These are phyloP conservation scores for Cladorrhinum sp. DNA, from an alignment of 2,329 filamentous ascomycete genomes.

Conservation along the genomic window DNA sequence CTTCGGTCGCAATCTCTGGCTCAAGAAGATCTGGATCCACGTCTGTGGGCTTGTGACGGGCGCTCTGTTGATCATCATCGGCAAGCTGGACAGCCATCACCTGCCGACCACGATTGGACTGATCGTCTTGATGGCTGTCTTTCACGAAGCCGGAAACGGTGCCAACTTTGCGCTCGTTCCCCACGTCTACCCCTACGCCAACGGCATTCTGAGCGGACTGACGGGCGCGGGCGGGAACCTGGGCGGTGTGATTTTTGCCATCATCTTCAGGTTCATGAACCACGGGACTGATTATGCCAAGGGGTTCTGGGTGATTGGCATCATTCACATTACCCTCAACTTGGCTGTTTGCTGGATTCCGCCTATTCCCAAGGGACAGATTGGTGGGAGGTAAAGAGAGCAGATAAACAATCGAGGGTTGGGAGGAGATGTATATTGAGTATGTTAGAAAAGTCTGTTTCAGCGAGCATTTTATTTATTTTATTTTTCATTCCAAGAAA, in stretches of 20 bases:
- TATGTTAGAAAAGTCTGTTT: background rate
- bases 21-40: constrained; percentile 58
- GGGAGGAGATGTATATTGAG: background rate
- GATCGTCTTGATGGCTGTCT: constrained; percentile 72
- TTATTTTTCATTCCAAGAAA: background rate
- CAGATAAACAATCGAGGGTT: background rate
- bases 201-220: constrained; percentile 73
- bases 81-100: constrained; percentile 59
- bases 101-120: constrained; percentile 70
- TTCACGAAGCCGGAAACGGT: constrained; percentile 81
- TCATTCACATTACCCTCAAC: constrained; percentile 69
- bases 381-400: constrained; percentile 40
- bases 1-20: constrained; percentile 37
- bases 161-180: constrained; percentile 83
- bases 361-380: constrained; percentile 53
- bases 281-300: constrained; percentile 63
- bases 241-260: constrained; percentile 78
- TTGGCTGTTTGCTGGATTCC: constrained; percentile 56
- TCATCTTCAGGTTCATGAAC: constrained; percentile 72
- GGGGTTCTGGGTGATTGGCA: constrained; percentile 78
- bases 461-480: background rate
- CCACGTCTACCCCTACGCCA: constrained; percentile 79
- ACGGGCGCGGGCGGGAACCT: constrained; percentile 79
- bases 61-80: constrained; percentile 58
- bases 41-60: constrained; percentile 62